Evolutionary conservation across 1,284 basidiomycete species (phyloP).

Genomic region (Phellopilus nigrolimitatus): DNA sequence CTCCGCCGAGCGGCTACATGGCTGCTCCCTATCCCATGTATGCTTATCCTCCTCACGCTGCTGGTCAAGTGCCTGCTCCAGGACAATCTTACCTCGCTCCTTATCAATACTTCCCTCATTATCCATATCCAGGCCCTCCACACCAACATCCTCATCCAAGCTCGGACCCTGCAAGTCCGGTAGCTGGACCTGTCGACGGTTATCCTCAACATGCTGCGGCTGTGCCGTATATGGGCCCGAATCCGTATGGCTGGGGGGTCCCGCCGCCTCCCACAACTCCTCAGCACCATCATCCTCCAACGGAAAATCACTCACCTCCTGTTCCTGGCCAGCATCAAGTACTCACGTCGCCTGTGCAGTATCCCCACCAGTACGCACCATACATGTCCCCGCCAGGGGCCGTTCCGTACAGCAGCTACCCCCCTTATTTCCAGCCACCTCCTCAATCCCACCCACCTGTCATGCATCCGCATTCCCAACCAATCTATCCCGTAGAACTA

Average conservation of each 20-base stretch:
- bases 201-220: slow-evolving; percentile 31
- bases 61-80: slow-evolving; percentile 29
- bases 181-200: slow-evolving; percentile 29
- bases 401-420: slow-evolving; percentile 18
- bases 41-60: slow-evolving; percentile 27
- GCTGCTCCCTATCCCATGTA: slow-evolving; percentile 29
- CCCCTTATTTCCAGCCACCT: slow-evolving; percentile 33
- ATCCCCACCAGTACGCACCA: slow-evolving; percentile 16
- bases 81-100: slow-evolving; percentile 34
- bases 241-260: slow-evolving; percentile 33
- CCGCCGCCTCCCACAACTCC: slow-evolving; percentile 25
- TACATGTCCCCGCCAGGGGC: slow-evolving; percentile 11
- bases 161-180: slow-evolving; percentile 33
- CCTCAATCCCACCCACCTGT: slow-evolving; percentile 29
- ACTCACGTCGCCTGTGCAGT: slow-evolving; percentile 5
- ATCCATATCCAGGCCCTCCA: slow-evolving; percentile 30
- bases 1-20: slow-evolving; percentile 30
- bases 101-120: slow-evolving; percentile 36
- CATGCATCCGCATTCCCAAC: slow-evolving; percentile 25
- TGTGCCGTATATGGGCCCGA: slow-evolving; percentile 26
- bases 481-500: slow-evolving; percentile 28
- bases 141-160: slow-evolving; percentile 24
- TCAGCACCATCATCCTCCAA: slow-evolving; percentile 9
- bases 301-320: slow-evolving; percentile 4
- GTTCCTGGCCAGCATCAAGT: slow-evolving; percentile 3